Evolutionary conservation across 164 flowering plant species (phyloP), one percentile per base, ranked within the genome.

Genomic region (Amborella trichopoda): DNA sequence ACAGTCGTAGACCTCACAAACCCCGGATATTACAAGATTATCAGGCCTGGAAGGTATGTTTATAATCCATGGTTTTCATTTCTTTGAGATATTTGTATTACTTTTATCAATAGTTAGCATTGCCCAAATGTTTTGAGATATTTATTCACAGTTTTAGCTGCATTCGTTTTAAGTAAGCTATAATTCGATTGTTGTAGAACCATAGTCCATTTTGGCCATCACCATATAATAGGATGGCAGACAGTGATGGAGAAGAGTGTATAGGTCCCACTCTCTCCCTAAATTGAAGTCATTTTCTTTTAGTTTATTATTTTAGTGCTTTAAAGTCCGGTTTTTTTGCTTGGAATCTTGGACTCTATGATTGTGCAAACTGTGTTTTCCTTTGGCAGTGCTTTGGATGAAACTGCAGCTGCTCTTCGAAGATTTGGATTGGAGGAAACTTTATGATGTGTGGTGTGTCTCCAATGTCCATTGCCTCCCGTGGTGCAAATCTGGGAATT

Each of bases 11-110:
- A 84, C 60, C 83, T 93, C 53, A 77, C 80, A 30, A 63, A 23
- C 41, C 66, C 43, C 20, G 94, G 96, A 36, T 64, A 50, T 43
- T 91, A 76, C 73, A 84, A 77, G 69, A 80, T 91, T 47, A 71
- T 91, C 16, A 68, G 99, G 55, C 72, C 88, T 23, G 96, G 99
- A 61, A 87, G 96, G 99, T 91, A 67, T 64, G 48, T 33, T 27
- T 22, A 6, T 6, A 54, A 19, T 6, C 18, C 12, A 19, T 17
- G n/a, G 17, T 12, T 8, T 11, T 12, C 18, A 39, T 1, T 8
- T 6, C 12, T 6, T 14, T 41, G 21, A 11, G 5, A 41, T 16
- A 41, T 6, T 41, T 11, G 5, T 1, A 1, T 41, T 21, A 19
- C 45, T 22, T 3, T 41, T 26, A 2, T 21, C 12, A 6, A 2